A percentile compares a stretch with the other conserved stretches of the same genome.
These are phyloP conservation scores for Exophiala sideris DNA, from an alignment of 2,329 filamentous ascomycete species.

Conservation along the genomic window DNA sequence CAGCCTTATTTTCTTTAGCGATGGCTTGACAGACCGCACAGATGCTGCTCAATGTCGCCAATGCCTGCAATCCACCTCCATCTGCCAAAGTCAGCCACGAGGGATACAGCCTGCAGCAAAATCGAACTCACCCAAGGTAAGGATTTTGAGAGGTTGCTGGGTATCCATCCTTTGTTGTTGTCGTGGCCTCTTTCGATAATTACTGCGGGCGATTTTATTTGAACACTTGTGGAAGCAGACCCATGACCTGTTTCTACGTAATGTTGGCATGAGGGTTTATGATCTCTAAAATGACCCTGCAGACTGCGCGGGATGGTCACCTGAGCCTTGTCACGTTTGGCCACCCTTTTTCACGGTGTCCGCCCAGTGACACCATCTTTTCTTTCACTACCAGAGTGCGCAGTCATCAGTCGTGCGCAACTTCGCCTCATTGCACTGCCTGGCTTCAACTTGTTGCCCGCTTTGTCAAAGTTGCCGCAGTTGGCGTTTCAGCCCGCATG, in stretches of 20 bases:
- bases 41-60: conserved; percentile 21
- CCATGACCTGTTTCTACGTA: neutral
- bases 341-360: neutral
- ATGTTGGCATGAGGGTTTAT: conserved; percentile 1
- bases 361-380: neutral
- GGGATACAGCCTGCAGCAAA: neutral
- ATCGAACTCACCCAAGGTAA: conserved; percentile 18
- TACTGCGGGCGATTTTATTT: conserved; percentile 3
- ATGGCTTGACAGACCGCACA: conserved; percentile 20
- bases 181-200: neutral
- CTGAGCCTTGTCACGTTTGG: neutral
- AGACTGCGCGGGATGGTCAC: neutral
- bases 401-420: neutral
- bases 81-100: conserved; percentile 6
- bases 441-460: neutral
- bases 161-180: conserved; percentile 2
- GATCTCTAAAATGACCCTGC: neutral
- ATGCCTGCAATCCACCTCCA: conserved; percentile 22
- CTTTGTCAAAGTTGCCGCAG: neutral
- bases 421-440: neutral
- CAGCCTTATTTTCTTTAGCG: conserved; percentile 14
- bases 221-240: neutral
- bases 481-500: conserved; percentile 1
- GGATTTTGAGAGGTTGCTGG: conserved; percentile 18
- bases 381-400: neutral